Evolutionary conservation across 1,139 yeast genomes (phyloP), one percentile per base, ranked within the genome.

Genomic region (Geotrichum candidum): DNA sequence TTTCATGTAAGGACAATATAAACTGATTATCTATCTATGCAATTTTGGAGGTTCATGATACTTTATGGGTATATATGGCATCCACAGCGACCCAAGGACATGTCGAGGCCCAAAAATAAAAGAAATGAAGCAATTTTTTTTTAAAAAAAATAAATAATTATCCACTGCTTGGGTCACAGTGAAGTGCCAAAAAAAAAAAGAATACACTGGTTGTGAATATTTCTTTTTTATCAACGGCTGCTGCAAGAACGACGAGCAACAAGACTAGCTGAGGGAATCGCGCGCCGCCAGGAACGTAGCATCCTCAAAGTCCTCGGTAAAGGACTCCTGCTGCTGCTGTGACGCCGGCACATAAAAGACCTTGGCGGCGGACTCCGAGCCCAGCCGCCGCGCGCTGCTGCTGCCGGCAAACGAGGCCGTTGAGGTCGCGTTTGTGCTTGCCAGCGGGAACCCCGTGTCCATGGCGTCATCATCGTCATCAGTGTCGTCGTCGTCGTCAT

Each of bases 401-500:
- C 25, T n/a, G 38, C 50, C 56, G 29, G 25, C 46, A 23, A 55
- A 55, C 15, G 57, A 55, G 25, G 46, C 25, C 50, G 53, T n/a
- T 15, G 18, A 5, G 22, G 46, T 15, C 6, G 57, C 29, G 72
- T 68, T 27, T 45, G 76, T 73, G 13, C 78, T 68, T 3, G 77
- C 75, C 25, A 76, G 77, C 53, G 77, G 76, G 1, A 81, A 75
- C 22, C 41, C 60, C 7, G 45, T 53, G 45, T 59, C 61, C 18
- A 18, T 31, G 27, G 56, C 71, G 1, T 72, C 70, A 61, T 79
- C 82, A 10, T 75, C 78, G 29, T 70, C 64, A 23, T 73, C 73
- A 1, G 63, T 58, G 25, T 66, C 68, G n/a, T 65, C 72, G 41
- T 69, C 46, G 6, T 15, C 66, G 1, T 69, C 68, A 53, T 70